Base-by-base conservation (phyloP, 441 rosid species). In the Dalechampia spathulata region DNA sequence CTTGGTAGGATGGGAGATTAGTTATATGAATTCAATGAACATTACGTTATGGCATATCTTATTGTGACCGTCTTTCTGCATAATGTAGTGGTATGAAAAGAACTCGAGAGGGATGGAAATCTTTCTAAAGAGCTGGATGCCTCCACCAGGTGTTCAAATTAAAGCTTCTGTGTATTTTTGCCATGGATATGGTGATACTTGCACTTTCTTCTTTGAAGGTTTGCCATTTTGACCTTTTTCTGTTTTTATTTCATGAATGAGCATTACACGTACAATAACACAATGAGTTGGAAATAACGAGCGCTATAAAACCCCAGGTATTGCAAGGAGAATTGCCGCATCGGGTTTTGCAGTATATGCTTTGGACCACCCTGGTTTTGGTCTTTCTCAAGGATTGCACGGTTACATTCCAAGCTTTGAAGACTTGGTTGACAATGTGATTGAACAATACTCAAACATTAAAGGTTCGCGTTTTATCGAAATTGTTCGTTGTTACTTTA, bases 141-240 rank as follows among this genome's bases (percentile, higher is more conserved):
- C 98, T 14, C 66, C 74, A 65, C 60, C 58, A 1, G 87, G 78
- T 1, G 78, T 74, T 26, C 50, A 32, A 63, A 78, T 84, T 26
- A 88, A 88, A 76, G 98, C 93, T 54, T 76, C 71, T 36, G 64
- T 91, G 59, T 88, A 62, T 59, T 81, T 88, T 48, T 80, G 85
- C 66, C 96, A 91, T 81, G 98, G 98, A 13, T 91, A 91, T 74
- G 98, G 98, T 36, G 95, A 90, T 67, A 84, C 96, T 48, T 88
- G 96, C 82, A 91, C 98, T 62, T 91, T 91, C 86, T 86, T 91
- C 82, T 87, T 88, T 42, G 96, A 91, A 82, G 98, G 98, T 91
- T 64, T 7, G 85, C 62, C 51, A 15, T 54, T 46, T 11, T 42
- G 5, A 3, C 34, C n/a, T n/a, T 30, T 8, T 30, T 73, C 49